A percentile compares a stretch with the other conserved stretches of the same genome.
phyloP scores from a whole-genome alignment of 495 filamentous ascomycete species.

The Penicillium paxilli region DNA sequence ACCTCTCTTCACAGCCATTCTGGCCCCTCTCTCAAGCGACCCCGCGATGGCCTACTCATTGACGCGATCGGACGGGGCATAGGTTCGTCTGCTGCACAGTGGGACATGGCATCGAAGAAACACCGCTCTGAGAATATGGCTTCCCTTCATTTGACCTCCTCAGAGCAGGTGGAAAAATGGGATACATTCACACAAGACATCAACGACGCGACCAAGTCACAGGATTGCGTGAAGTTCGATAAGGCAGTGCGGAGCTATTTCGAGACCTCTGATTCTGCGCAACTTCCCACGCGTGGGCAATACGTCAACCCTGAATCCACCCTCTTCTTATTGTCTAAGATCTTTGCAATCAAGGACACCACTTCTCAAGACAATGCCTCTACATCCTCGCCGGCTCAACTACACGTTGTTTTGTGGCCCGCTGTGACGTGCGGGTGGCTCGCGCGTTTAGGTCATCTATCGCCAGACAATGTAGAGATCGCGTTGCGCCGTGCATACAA shows the following conservation, averaged over 20 bases:
- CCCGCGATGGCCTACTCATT: slow-evolving; percentile 65
- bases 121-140: slow-evolving; percentile 31
- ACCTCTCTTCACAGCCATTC: slow-evolving; percentile 51
- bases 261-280: slow-evolving; percentile 18
- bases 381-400: slow-evolving; percentile 27
- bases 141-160: slow-evolving; percentile 31
- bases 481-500: slow-evolving; percentile 53
- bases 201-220: slow-evolving; percentile 24
- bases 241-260: slow-evolving; percentile 40
- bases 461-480: slow-evolving; percentile 58
- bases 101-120: slow-evolving; percentile 36
- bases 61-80: slow-evolving; percentile 66
- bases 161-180: slow-evolving; percentile 40
- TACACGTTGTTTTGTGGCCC: slow-evolving; percentile 53
- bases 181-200: slow-evolving; percentile 30
- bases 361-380: slow-evolving; percentile 16
- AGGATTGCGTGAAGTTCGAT: slow-evolving; percentile 36
- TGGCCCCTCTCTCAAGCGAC: slow-evolving; percentile 56
- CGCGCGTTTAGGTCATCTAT: slow-evolving; percentile 61
- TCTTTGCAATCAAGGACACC: slow-evolving; percentile 46
- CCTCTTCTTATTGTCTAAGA: slow-evolving; percentile 53
- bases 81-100: slow-evolving; percentile 36
- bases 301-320: slow-evolving; percentile 44
- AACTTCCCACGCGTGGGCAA: slow-evolving; percentile 22
- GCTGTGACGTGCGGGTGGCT: slow-evolving; percentile 59